Percentiles rank a stretch among this genome's conserved stretches.
phyloP scores from a whole-genome alignment of 495 filamentous ascomycete genomes.

The Haplographium delicatum region DNA sequence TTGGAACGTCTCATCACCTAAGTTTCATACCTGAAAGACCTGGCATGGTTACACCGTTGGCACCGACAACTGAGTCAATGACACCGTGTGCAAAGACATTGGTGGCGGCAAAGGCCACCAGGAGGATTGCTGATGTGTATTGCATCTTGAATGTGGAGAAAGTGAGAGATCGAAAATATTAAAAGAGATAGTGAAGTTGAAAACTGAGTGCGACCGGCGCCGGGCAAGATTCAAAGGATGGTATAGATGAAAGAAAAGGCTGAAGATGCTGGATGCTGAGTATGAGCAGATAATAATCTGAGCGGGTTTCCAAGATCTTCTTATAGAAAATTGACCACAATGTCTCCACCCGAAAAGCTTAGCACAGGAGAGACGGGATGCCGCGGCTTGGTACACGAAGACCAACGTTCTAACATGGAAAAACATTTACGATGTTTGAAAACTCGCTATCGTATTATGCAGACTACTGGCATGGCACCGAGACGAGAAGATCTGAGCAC shows the following conservation, averaged over 20 bases:
- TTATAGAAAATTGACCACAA: conserved; percentile 13
- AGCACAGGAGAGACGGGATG: conserved; percentile 15
- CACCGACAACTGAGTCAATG: conserved; percentile 44
- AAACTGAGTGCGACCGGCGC: conserved; percentile 23
- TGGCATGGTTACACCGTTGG: conserved; percentile 51
- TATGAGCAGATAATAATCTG: conserved; percentile 20
- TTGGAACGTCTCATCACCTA: too few relatives aligned
- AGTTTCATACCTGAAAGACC: conserved; percentile 38
- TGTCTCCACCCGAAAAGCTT: conserved; percentile 6
- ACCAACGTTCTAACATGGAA: conserved; percentile 12
- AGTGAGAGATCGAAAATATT: conserved; percentile 12
- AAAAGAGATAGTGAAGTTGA: conserved; percentile 17
- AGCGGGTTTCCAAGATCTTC: conserved; percentile 9
- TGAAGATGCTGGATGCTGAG: conserved; percentile 21
- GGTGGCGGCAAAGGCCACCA: conserved; percentile 27
- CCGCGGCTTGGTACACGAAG: conserved; percentile 17
- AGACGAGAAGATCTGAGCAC: conserved; percentile 6
- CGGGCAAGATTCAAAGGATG: conserved; percentile 18
- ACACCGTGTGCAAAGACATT: conserved; percentile 41
- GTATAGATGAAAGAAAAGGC: conserved; percentile 13
- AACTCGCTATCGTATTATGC: conserved; percentile 3
- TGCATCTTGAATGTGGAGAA: conserved; percentile 26
- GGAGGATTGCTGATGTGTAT: conserved; percentile 28
- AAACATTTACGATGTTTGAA: conserved; percentile 6
- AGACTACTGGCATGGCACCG: conserved; percentile 2